Evolutionary conservation across 352 stramenopile species (phyloP).

Genomic region (Blastocystis sp.): DNA sequence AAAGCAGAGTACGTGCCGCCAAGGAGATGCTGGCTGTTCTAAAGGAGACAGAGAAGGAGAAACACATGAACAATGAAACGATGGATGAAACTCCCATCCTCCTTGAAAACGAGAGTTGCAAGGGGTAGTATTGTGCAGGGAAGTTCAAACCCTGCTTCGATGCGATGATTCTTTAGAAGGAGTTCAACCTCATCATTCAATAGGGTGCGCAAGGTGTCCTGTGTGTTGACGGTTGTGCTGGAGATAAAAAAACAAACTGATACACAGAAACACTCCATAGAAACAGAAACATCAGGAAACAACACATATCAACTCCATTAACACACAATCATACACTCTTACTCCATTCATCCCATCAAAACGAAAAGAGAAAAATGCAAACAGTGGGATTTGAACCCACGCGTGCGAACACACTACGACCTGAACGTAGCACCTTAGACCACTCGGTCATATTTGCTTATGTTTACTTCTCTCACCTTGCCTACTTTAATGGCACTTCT

Average conservation of each 20-base stretch:
- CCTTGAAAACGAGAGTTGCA: background rate
- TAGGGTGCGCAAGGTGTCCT: too few species aligned
- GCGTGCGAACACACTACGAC: constrained; percentile 68
- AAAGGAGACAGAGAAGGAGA: background rate
- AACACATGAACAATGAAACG: background rate
- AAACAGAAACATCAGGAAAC: background rate
- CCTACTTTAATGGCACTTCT: too few species aligned
- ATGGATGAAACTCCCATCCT: background rate
- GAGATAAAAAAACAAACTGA: too few species aligned
- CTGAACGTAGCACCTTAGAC: constrained; percentile 68
- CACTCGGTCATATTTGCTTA: constrained; percentile 63
- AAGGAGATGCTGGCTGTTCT: background rate
- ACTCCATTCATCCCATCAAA: background rate
- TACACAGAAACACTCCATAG: too few species aligned
- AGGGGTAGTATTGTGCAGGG: too few species aligned
- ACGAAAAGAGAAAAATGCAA: constrained; percentile 60
- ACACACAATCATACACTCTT: too few species aligned
- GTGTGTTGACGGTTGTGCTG: too few species aligned
- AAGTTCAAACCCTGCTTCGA: too few species aligned
- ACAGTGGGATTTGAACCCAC: constrained; percentile 49
- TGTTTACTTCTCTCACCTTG: background rate
- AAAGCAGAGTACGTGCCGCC: background rate
- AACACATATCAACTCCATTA: background rate
- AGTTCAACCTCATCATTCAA: too few species aligned
- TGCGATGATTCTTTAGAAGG: too few species aligned